A percentile compares a stretch with the other conserved stretches of the same genome.
These are phyloP conservation scores for Ogataea parapolymorpha DNA, from an alignment of 805 yeast genomes.

Conservation along the genomic window DNA sequence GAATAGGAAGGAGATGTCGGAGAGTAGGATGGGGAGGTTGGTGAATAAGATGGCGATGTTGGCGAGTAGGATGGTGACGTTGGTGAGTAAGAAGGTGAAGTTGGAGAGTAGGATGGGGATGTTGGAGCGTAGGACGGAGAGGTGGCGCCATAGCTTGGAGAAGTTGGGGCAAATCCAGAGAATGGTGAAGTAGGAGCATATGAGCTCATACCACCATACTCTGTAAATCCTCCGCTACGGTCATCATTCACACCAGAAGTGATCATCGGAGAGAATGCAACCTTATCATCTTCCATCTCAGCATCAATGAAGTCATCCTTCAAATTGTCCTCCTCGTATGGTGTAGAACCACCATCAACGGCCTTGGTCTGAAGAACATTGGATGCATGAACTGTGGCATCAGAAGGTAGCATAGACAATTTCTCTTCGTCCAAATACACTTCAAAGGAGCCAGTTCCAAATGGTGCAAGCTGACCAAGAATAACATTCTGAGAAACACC, in stretches of 20 bases:
- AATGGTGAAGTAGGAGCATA: constrained; percentile 54
- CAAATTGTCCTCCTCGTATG: constrained; percentile 71
- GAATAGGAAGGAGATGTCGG: constrained; percentile 61
- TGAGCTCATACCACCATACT: constrained; percentile 65
- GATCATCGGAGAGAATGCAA: constrained; percentile 88
- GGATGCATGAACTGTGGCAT: constrained; percentile 36
- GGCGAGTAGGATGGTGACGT: constrained; percentile 56
- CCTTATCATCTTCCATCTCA: constrained; percentile 49
- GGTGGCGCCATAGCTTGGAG: constrained; percentile 53
- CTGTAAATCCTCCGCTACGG: constrained; percentile 79
- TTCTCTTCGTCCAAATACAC: constrained; percentile 90
- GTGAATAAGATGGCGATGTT: constrained; percentile 67
- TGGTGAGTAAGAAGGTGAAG: constrained; percentile 73
- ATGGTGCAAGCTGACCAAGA: constrained; percentile 97
- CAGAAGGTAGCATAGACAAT: constrained; percentile 62
- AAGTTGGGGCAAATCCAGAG: constrained; percentile 48
- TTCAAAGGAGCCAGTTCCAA: constrained; percentile 98
- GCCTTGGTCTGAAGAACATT: constrained; percentile 40
- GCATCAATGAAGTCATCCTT: constrained; percentile 55
- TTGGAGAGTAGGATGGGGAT: constrained; percentile 66
- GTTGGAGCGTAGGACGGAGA: constrained; percentile 72
- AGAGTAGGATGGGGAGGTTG: constrained; percentile 71
- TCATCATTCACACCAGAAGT: constrained; percentile 82
- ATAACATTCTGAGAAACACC: constrained; percentile 98
- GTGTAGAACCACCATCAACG: constrained; percentile 85